Percentiles rank a stretch among this genome's conserved stretches.
Conservation (phyloP, 306 rosid species). For the Cajanus cajan region DNA sequence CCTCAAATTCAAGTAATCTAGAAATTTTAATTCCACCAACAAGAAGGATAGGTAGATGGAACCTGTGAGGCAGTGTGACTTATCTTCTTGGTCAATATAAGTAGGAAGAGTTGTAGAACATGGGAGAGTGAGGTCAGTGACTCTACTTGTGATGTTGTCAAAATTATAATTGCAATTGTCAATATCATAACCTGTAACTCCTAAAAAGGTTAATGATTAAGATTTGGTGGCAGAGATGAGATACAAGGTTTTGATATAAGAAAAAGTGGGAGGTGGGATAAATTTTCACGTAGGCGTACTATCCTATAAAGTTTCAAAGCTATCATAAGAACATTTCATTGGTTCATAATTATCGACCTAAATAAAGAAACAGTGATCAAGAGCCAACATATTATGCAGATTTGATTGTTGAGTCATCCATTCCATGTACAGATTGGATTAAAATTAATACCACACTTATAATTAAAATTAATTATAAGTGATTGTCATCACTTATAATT, state of each 20-base stretch:
- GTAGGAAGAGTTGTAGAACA: neutral
- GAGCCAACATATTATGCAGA: neutral
- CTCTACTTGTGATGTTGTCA: neutral
- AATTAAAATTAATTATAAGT: no score
- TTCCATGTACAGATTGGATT: neutral
- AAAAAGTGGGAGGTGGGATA: no score
- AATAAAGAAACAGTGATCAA: neutral
- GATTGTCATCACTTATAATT: no score
- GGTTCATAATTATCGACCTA: conserved; percentile 8
- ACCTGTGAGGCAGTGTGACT: neutral
- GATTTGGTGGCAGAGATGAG: no score
- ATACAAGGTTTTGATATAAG: no score
- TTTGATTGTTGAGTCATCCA: no score
- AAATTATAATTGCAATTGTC: no score
- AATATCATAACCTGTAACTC: no score
- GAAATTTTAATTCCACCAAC: neutral
- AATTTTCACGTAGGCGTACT: no score
- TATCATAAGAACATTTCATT: neutral
- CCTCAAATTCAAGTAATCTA: neutral
- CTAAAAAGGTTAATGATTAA: no score
- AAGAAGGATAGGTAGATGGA: neutral
- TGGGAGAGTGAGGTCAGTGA: neutral
- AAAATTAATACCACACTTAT: neutral
- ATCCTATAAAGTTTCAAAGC: neutral
- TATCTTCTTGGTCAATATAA: neutral